A percentile compares a stretch with the other conserved stretches of the same genome.
Evolutionary conservation across 768 basidiomycete genomes (phyloP).

Genomic region (Termitomyces sp.): DNA sequence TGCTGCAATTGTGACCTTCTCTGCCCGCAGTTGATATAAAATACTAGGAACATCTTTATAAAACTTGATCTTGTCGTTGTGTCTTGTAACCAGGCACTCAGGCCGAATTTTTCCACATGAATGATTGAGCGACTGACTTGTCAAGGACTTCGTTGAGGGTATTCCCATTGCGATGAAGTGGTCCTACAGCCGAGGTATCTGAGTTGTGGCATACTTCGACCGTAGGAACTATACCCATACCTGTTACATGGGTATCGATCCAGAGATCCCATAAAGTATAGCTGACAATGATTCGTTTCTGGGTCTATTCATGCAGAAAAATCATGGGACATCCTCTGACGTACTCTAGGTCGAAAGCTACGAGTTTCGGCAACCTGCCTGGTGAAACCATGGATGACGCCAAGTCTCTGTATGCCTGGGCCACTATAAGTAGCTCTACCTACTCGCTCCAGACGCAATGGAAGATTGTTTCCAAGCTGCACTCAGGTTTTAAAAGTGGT

Average conservation of each 20-base stretch:
- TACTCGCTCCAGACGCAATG: too few species aligned
- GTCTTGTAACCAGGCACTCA: constrained; percentile 26
- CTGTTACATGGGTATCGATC: constrained; percentile 75
- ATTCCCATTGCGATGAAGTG: constrained; percentile 43
- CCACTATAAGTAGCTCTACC: too few species aligned
- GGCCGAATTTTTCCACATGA: too few species aligned
- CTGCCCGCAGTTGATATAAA: constrained; percentile 47
- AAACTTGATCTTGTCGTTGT: constrained; percentile 56
- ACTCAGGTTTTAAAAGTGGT: neutral
- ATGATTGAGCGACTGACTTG: constrained; percentile 22
- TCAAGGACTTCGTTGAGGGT: constrained; percentile 46
- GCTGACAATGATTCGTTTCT: constrained; percentile 28
- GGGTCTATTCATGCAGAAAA: neutral
- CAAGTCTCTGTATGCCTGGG: neutral
- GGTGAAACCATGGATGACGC: constrained; percentile 1
- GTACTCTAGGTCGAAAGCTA: constrained; percentile 83
- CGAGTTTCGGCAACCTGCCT: constrained; percentile 41
- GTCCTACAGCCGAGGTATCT: constrained; percentile 28
- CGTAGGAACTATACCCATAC: constrained; percentile 29
- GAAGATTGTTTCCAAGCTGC: too few species aligned
- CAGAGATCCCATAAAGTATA: constrained; percentile 86
- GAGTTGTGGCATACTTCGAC: neutral
- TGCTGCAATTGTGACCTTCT: constrained; percentile 54
- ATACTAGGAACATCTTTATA: constrained; percentile 76
- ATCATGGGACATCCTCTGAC: constrained; percentile 3